A percentile compares a stretch with the other conserved stretches of the same genome.
These are phyloP conservation scores for Sarocladium strictum DNA, from an alignment of 2,329 filamentous ascomycete species.

Conservation along the genomic window DNA sequence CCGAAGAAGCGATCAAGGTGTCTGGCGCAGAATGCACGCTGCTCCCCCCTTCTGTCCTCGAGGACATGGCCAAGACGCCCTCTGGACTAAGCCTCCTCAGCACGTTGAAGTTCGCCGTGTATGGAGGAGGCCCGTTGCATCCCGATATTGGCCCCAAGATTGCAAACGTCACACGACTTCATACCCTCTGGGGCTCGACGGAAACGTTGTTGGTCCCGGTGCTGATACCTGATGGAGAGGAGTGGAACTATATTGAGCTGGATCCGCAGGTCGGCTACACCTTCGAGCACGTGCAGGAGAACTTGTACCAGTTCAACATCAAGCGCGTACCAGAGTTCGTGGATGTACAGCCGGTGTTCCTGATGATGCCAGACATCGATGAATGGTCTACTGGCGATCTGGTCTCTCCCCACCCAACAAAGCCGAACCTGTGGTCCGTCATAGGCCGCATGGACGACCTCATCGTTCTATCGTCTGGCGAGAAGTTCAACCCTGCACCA, in stretches of 20 bases:
- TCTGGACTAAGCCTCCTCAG: slow-evolving; percentile 13
- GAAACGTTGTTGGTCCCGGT: slow-evolving; percentile 19
- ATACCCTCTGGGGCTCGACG: slow-evolving; percentile 25
- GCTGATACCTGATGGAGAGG: slow-evolving; percentile 16
- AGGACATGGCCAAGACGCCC: slow-evolving; percentile 17
- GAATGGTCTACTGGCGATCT: slow-evolving; percentile 41
- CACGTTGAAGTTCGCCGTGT: slow-evolving; percentile 18
- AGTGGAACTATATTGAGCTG: slow-evolving; percentile 26
- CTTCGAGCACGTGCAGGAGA: slow-evolving; percentile 15
- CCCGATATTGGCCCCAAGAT: slow-evolving; percentile 23
- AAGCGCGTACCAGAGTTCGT: slow-evolving; percentile 19
- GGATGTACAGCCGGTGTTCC: slow-evolving; percentile 30
- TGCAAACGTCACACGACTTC: slow-evolving; percentile 18
- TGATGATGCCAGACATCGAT: slow-evolving; percentile 31
- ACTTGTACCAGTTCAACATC: slow-evolving; percentile 28
- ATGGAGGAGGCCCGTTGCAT: slow-evolving; percentile 23
- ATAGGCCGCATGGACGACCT: slow-evolving; percentile 32
- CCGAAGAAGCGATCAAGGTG: slow-evolving; percentile 13
- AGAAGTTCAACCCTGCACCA: slow-evolving; percentile 34
- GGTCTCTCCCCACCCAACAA: slow-evolving; percentile 29
- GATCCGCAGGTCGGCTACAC: slow-evolving; percentile 16
- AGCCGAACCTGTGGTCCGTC: slow-evolving; percentile 27
- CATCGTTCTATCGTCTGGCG: slow-evolving; percentile 34
- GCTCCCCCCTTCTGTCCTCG: slow-evolving; percentile 16
- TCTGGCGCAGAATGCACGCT: slow-evolving; percentile 13